phyloP scores from a whole-genome alignment of 495 filamentous ascomycete genomes.

The Penicillium nucicola region DNA sequence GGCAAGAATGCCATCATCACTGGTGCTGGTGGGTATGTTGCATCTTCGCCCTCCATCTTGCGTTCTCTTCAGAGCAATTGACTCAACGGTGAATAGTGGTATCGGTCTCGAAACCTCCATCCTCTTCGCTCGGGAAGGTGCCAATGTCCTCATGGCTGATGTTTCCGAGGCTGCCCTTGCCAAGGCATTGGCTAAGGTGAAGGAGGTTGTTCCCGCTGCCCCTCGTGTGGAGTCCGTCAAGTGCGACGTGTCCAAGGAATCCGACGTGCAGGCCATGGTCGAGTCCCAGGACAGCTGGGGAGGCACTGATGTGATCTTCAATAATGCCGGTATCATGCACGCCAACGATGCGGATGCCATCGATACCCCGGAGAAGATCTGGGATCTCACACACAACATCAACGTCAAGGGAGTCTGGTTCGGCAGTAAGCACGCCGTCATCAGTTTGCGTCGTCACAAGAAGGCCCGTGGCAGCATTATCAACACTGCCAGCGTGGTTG shows the following conservation, averaged over 20 bases:
- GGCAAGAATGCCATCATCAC: conserved; percentile 95
- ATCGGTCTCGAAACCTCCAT: conserved; percentile 94
- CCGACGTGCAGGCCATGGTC: conserved; percentile 68
- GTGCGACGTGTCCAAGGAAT: conserved; percentile 70
- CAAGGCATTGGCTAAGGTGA: conserved; percentile 62
- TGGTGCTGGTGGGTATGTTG: conserved; percentile 79
- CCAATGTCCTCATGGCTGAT: conserved; percentile 80
- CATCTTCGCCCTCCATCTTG: conserved; percentile 15
- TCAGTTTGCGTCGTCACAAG: conserved; percentile 72
- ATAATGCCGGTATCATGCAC: conserved; percentile 99
- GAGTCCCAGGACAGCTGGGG: conserved; percentile 76
- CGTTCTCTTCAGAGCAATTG: background rate
- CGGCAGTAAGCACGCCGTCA: conserved; percentile 88
- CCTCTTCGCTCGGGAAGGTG: conserved; percentile 86
- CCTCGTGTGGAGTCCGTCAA: conserved; percentile 54
- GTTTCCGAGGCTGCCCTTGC: conserved; percentile 69
- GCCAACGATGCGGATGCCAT: conserved; percentile 81
- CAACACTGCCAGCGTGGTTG: conserved; percentile 93
- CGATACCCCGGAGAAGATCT: conserved; percentile 82
- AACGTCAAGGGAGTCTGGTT: conserved; percentile 99
- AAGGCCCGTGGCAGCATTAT: conserved; percentile 82
- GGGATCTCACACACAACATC: conserved; percentile 90
- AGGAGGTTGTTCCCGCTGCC: conserved; percentile 63
- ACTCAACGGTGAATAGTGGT: conserved; percentile 52
- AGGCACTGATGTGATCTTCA: conserved; percentile 94